Evolutionary conservation across 495 filamentous ascomycete species (phyloP).

Genomic region (Hyphodiscus hymeniophilus): DNA sequence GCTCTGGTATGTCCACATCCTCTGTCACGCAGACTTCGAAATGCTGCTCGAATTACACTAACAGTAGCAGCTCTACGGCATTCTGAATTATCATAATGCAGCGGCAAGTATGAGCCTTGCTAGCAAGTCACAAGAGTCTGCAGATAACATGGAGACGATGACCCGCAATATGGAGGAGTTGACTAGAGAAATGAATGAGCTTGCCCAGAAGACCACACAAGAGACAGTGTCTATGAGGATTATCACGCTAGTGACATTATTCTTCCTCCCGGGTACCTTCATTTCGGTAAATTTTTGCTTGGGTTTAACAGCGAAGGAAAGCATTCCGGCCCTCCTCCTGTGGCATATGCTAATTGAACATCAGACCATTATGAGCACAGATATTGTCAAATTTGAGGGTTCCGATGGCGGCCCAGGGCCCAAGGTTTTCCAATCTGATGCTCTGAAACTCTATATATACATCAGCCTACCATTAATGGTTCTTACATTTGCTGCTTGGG

Average conservation of each 20-base stretch:
- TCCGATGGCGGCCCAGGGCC: not conserved
- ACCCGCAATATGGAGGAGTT: conserved; percentile 12
- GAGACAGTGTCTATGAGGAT: conserved; percentile 32
- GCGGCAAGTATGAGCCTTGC: conserved; percentile 9
- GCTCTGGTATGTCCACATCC: conserved; percentile 8
- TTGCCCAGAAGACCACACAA: conserved; percentile 25
- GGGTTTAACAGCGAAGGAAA: not conserved
- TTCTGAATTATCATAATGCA: conserved; percentile 13
- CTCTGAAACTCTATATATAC: conserved; percentile 17
- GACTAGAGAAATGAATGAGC: conserved; percentile 19
- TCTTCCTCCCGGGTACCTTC: conserved; percentile 37
- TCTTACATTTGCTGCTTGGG: conserved; percentile 6
- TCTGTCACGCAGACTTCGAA: not conserved
- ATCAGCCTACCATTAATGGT: conserved; percentile 12
- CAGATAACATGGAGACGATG: conserved; percentile 11
- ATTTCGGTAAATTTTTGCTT: conserved; percentile 27
- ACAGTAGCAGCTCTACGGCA: conserved; percentile 14
- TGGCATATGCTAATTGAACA: not conserved
- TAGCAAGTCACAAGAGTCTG: conserved; percentile 5
- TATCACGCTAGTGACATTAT: conserved; percentile 35
- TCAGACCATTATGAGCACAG: conserved; percentile 27
- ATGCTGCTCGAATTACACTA: too few relatives aligned
- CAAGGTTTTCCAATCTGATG: conserved; percentile 11
- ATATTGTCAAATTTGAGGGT: conserved; percentile 20
- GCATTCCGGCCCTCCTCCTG: not conserved